Conservation (phyloP, 805 yeast species). For the Yamadazyma tumulicola region DNA sequence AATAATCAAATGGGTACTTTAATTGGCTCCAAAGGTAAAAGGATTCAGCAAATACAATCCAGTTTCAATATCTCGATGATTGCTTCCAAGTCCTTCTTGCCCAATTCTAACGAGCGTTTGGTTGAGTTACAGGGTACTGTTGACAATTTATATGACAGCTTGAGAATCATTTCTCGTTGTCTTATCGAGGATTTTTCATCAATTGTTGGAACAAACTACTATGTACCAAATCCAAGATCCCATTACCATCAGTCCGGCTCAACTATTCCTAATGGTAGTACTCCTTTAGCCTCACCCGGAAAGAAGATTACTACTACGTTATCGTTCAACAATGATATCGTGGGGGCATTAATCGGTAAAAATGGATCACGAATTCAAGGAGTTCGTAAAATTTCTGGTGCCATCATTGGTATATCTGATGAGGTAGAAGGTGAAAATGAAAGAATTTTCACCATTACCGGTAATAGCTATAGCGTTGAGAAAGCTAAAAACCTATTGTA, state of each 20-base stretch:
- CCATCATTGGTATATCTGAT: conserved; percentile 71
- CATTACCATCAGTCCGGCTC: conserved; percentile 9
- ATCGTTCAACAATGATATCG: conserved; percentile 73
- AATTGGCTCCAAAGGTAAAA: conserved; percentile 77
- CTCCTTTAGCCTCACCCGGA: neutral
- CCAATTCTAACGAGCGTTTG: conserved; percentile 78
- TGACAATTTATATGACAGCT: conserved; percentile 53
- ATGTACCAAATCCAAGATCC: conserved; percentile 52
- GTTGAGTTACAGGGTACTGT: conserved; percentile 85
- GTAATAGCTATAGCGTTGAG: conserved; percentile 53
- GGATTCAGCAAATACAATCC: conserved; percentile 77
- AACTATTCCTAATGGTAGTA: neutral
- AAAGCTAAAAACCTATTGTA: conserved; percentile 56
- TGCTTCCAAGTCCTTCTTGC: conserved; percentile 80
- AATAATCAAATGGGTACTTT: conserved; percentile 86
- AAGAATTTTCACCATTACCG: conserved; percentile 69
- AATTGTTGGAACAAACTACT: conserved; percentile 61
- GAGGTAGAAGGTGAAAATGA: conserved; percentile 62
- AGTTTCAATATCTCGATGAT: conserved; percentile 71
- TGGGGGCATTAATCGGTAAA: conserved; percentile 87
- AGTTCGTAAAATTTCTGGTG: conserved; percentile 73
- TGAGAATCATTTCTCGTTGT: conserved; percentile 62
- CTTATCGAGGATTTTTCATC: conserved; percentile 71
- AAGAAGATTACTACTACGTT: conserved; percentile 35
- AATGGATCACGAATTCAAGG: conserved; percentile 85